Base-by-base conservation (phyloP, 73 alveolate genomes). In the Paramecium bursaria region DNA sequence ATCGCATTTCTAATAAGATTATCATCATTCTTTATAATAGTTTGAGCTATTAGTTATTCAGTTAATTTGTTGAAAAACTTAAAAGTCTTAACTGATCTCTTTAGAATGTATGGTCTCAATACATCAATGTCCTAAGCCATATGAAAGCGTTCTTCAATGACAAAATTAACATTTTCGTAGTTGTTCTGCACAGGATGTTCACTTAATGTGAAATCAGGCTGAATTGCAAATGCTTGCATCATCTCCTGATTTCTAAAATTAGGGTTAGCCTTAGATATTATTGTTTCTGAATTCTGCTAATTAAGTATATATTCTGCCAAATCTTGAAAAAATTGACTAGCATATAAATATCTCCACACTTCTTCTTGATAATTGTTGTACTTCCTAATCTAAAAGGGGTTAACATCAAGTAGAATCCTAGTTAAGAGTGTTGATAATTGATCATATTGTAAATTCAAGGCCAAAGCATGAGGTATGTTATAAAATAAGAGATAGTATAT, bases 1-100 rank as follows among this genome's bases (percentile, higher is more conserved):
- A 67, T 67, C 2, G 82, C 82, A 11, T 15, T 47, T 67, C 82
- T 31, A 10, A 67, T 67, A 39, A 67, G 60, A 35, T 67, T n/a
- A n/a, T 57, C 82, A 67, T 57, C 76, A 57, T 67, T 2, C 46
- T 67, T 14, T 39, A 39, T 35, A 14, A 3, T 31, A 17, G 39
- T 6, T 14, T 35, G 17, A 4, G 57, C 60, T 67, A 67, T 39
- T 0, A 67, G 33, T 44, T 42, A 39, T 25, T 31, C 44, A 21
- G 82, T 39, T 15, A 67, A 23, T 67, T 67, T 67, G 3, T 42
- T 31, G 46, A 67, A 67, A 67, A 67, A 67, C 1, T 53, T 39
- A 7, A 67, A 27, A 21, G 26, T 19, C 44, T 42, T 67, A 2
- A 67, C 44, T 1, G 82, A 39, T 42, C 44, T 67, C 25, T 67